Conservation (phyloP, 177 flowering plant genomes). For the Tripterygium wilfordii region DNA sequence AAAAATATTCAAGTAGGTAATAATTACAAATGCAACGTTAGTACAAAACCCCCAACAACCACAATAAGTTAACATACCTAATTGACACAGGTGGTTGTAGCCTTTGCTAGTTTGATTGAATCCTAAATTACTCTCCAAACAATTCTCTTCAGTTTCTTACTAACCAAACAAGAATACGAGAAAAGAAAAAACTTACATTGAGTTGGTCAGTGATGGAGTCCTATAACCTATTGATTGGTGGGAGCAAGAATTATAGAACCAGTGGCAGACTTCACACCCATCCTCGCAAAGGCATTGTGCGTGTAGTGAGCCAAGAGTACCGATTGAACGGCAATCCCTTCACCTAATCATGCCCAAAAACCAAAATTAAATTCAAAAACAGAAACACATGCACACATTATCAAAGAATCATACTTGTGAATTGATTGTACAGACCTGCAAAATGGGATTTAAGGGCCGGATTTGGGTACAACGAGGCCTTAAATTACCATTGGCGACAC, state of each 20-base stretch:
- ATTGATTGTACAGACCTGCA: too few species aligned
- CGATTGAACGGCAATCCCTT: slow-evolving; percentile 69
- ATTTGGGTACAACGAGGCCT: slow-evolving; percentile 68
- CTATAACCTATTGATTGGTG: slow-evolving; percentile 70
- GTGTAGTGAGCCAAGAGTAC: slow-evolving; percentile 94
- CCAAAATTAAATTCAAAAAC: background rate
- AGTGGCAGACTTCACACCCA: slow-evolving; percentile 48
- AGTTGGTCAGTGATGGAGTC: slow-evolving; percentile 80
- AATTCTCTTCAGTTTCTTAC: too few species aligned
- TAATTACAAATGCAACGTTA: too few species aligned
- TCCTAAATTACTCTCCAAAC: too few species aligned
- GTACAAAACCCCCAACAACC: too few species aligned
- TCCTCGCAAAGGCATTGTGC: slow-evolving; percentile 75
- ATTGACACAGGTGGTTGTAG: too few species aligned
- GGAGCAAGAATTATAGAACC: slow-evolving; percentile 60
- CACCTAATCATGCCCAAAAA: slow-evolving; percentile 29
- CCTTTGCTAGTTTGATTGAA: too few species aligned
- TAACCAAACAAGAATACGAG: too few species aligned
- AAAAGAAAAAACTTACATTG: slow-evolving; percentile 36
- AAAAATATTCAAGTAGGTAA: too few species aligned
- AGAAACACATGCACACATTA: too few species aligned
- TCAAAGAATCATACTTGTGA: too few species aligned
- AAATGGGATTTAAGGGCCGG: slow-evolving; percentile 50
- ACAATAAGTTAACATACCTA: too few species aligned
- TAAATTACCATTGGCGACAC: slow-evolving; percentile 52